phyloP scores from a whole-genome alignment of 768 basidiomycete genomes.

The Rhodosporidiobolus sp. region DNA sequence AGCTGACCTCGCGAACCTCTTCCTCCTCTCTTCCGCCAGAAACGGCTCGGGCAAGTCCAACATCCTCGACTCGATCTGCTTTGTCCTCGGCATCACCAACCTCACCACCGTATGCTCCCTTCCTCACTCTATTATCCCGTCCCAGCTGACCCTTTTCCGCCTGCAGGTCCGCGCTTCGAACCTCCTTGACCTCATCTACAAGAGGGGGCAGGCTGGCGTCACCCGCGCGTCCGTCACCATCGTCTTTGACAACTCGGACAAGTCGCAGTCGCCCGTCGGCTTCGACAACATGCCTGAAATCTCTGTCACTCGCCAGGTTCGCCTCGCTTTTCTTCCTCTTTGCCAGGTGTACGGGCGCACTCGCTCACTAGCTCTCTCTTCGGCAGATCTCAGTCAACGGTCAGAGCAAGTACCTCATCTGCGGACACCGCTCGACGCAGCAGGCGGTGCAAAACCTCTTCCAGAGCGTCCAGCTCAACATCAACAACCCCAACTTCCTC shows the following conservation, averaged over 20 bases:
- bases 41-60: constrained; percentile 98
- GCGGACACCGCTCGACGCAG: constrained; percentile 89
- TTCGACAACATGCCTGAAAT: constrained; percentile 78
- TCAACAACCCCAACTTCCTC: constrained; percentile 98
- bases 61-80: constrained; percentile 98
- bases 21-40: constrained; percentile 8
- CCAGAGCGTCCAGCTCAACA: constrained; percentile 95
- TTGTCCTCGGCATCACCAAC: constrained; percentile 95
- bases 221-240: constrained; percentile 97
- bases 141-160: not conserved
- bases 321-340: constrained; percentile 38
- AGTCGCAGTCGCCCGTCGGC: constrained; percentile 74
- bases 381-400: constrained; percentile 84
- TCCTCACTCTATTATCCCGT: not conserved
- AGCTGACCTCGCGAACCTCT: not conserved
- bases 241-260: constrained; percentile 96
- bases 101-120: constrained; percentile 69
- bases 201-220: constrained; percentile 94
- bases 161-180: constrained; percentile 85
- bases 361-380: not conserved
- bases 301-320: constrained; percentile 90
- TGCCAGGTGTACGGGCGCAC: too few relatives aligned
- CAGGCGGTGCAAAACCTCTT: constrained; percentile 83
- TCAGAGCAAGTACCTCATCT: constrained; percentile 87
- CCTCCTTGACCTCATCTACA: constrained; percentile 97